phyloP scores from a whole-genome alignment of 768 basidiomycete genomes.

The Paxillus ammoniavirescens region DNA sequence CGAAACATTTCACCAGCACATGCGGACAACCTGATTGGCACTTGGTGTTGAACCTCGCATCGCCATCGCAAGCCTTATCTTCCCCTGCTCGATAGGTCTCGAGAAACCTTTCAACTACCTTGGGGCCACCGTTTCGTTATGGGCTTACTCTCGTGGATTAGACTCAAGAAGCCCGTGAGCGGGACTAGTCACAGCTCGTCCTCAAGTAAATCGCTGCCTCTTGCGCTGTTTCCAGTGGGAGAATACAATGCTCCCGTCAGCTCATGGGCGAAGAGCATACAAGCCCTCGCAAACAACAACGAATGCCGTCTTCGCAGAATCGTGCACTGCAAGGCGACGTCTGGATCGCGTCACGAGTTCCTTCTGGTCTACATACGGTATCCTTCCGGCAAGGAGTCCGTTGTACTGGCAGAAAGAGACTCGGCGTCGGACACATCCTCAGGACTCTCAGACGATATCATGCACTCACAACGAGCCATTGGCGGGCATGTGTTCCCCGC shows the following conservation, averaged over 20 bases:
- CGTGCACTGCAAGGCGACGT: background rate
- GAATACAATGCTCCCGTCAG: conserved; percentile 4
- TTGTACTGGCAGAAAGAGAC: conserved; percentile 2
- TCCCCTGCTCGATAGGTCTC: too few species aligned
- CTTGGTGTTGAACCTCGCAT: too few species aligned
- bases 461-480: background rate
- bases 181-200: background rate
- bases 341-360: conserved; percentile 3
- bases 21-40: too few species aligned
- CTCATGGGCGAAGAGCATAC: conserved; percentile 5
- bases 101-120: too few species aligned
- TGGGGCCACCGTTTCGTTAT: background rate
- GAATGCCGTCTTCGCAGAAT: conserved; percentile 7
- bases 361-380: conserved; percentile 6
- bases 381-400: conserved; percentile 4
- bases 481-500: background rate
- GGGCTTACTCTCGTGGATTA: background rate
- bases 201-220: background rate
- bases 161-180: background rate
- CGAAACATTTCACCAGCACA: too few species aligned
- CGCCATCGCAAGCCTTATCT: too few species aligned
- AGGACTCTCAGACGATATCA: background rate
- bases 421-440: background rate
- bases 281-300: background rate
- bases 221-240: conserved; percentile 3